phyloP scores from a whole-genome alignment of 495 filamentous ascomycete species.

The Ascobolus immersus region DNA sequence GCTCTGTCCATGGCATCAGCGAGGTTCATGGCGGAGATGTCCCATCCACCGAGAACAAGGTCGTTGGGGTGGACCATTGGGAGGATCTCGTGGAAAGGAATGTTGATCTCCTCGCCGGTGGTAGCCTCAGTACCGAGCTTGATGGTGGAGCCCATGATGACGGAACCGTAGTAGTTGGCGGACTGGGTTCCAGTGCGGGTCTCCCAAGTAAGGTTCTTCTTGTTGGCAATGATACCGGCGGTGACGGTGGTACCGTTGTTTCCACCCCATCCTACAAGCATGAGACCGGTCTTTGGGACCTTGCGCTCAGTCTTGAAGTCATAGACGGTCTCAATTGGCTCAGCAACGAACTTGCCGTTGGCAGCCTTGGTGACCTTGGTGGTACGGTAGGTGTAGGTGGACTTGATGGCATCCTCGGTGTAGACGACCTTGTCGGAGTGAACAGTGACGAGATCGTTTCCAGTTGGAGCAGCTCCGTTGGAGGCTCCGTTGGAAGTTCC shows the following conservation, averaged over 20 bases:
- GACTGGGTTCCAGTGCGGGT: slow-evolving; percentile 63
- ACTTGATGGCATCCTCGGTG: slow-evolving; percentile 64
- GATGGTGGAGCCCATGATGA: slow-evolving; percentile 88
- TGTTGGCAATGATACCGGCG: slow-evolving; percentile 90
- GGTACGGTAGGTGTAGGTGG: slow-evolving; percentile 84
- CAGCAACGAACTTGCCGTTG: slow-evolving; percentile 57
- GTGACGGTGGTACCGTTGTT: slow-evolving; percentile 97
- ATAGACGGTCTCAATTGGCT: slow-evolving; percentile 70
- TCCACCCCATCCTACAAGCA: slow-evolving; percentile 95
- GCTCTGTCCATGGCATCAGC: slow-evolving; percentile 89
- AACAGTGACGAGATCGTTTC: slow-evolving; percentile 50
- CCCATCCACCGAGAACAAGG: slow-evolving; percentile 87
- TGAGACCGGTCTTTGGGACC: slow-evolving; percentile 78
- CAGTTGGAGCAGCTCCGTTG: slow-evolving; percentile 13
- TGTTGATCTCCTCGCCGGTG: slow-evolving; percentile 75
- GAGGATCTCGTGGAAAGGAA: slow-evolving; percentile 79
- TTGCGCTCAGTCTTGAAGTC: slow-evolving; percentile 94
- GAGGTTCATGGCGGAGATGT: slow-evolving; percentile 74
- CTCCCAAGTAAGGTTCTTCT: slow-evolving; percentile 64
- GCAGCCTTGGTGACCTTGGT: slow-evolving; percentile 47
- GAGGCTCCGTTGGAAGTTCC: slow-evolving; percentile 43
- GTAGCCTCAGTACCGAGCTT: slow-evolving; percentile 76
- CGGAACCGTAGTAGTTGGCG: slow-evolving; percentile 94
- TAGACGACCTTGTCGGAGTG: slow-evolving; percentile 82
- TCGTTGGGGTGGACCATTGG: slow-evolving; percentile 98